A percentile compares a stretch with the other conserved stretches of the same genome.
phyloP scores from a whole-genome alignment of 1,284 basidiomycete genomes.

The Phlebopus sp. region DNA sequence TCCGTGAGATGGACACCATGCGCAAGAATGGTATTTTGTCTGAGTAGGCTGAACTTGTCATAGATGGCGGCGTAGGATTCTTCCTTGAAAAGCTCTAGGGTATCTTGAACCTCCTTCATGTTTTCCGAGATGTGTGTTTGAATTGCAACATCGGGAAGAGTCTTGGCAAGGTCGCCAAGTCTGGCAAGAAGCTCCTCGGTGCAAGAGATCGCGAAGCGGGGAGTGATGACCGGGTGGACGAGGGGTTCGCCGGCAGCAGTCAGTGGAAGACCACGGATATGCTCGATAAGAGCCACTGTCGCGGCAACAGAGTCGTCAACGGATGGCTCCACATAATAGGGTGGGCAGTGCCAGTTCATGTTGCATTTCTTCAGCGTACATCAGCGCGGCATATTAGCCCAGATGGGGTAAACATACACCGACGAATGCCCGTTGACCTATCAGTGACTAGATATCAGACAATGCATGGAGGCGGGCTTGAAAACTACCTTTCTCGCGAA shows the following conservation, averaged over 20 bases:
- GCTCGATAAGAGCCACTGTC: slow-evolving; percentile 64
- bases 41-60: slow-evolving; percentile 74
- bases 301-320: slow-evolving; percentile 53
- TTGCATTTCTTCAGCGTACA: slow-evolving; percentile 79
- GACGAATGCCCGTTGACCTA: slow-evolving; percentile 86
- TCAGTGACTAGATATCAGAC: slow-evolving; percentile 1
- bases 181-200: slow-evolving; percentile 66
- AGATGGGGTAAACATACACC: slow-evolving; percentile 51
- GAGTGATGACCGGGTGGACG: slow-evolving; percentile 89
- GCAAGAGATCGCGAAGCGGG: slow-evolving; percentile 95
- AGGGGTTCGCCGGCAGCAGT: slow-evolving; percentile 40
- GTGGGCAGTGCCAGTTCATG: slow-evolving; percentile 79
- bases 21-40: slow-evolving; percentile 81
- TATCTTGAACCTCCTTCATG: slow-evolving; percentile 67
- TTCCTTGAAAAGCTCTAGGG: slow-evolving; percentile 65
- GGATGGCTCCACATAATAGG: slow-evolving; percentile 72
- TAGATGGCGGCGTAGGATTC: slow-evolving; percentile 78
- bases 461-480: not conserved
- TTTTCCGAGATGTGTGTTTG: slow-evolving; percentile 97
- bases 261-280: slow-evolving; percentile 61
- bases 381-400: slow-evolving; percentile 12
- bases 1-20: slow-evolving; percentile 84
- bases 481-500: slow-evolving; percentile 57
- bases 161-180: slow-evolving; percentile 54
- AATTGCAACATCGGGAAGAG: slow-evolving; percentile 64